phyloP scores from a whole-genome alignment of 148 eudicot genomes.

The Silene latifolia region DNA sequence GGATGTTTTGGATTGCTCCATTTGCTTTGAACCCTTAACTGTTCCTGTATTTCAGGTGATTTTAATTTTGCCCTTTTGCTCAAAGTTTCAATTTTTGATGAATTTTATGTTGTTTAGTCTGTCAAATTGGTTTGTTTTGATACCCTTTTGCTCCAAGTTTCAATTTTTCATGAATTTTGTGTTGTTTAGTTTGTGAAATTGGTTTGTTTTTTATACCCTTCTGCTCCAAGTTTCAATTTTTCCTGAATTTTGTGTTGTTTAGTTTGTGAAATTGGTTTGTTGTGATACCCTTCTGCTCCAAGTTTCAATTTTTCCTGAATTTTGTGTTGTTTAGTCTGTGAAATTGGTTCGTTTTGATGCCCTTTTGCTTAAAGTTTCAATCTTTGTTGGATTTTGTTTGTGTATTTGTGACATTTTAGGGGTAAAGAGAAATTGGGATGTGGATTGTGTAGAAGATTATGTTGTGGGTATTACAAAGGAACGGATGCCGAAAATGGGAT shows the following conservation, averaged over 20 bases:
- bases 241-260: not conserved
- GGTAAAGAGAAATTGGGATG: not conserved
- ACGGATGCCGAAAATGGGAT: not conserved
- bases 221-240: not conserved
- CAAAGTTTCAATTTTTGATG: not conserved
- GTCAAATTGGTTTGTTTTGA: not conserved
- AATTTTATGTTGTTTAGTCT: not conserved
- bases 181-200: not conserved
- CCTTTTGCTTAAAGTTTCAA: slow-evolving; percentile 1
- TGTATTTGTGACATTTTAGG: not conserved
- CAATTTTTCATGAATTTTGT: not conserved
- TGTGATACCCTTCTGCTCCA: not conserved
- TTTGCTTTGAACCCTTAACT: slow-evolving; percentile 53
- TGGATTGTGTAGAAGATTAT: not conserved
- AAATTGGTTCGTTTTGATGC: not conserved
- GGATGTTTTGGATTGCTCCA: slow-evolving; percentile 82
- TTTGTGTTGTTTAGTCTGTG: not conserved
- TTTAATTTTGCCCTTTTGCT: not conserved
- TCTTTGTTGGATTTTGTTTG: not conserved
- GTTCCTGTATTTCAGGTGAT: slow-evolving; percentile 73
- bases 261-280: not conserved
- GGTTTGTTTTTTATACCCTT: not conserved
- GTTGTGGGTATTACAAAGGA: not conserved
- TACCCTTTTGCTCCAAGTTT: not conserved
- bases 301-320: not conserved